Evolutionary conservation across 768 basidiomycete species (phyloP).

Genomic region (Serendipita sp.): DNA sequence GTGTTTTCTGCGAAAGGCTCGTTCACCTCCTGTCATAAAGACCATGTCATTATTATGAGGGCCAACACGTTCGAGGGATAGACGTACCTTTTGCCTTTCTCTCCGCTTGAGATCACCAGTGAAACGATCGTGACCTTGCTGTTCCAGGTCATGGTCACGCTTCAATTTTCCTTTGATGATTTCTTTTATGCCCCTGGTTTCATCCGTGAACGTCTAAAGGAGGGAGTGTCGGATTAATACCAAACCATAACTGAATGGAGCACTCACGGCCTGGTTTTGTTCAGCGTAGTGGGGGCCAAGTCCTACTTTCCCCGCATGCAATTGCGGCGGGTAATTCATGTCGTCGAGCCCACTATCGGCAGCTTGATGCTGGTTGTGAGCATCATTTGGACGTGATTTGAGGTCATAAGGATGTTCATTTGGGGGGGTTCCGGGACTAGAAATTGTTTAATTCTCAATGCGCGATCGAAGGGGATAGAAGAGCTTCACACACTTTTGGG

Average conservation of each 20-base stretch:
- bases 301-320: constrained; percentile 29
- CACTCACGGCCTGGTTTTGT: constrained; percentile 9
- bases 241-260: constrained; percentile 16
- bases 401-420: constrained; percentile 2
- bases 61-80: background rate
- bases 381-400: background rate
- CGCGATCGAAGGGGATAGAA: background rate
- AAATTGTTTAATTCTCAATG: background rate
- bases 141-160: constrained; percentile 22
- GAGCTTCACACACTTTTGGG: background rate
- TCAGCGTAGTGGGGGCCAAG: constrained; percentile 16
- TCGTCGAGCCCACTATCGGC: background rate
- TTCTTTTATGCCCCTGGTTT: constrained; percentile 24
- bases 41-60: too few species aligned
- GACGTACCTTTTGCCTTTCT: constrained; percentile 18
- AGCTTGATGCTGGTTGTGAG: background rate
- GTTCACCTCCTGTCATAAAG: background rate
- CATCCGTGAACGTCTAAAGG: constrained; percentile 21
- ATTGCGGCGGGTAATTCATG: constrained; percentile 23
- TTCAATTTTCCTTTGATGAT: constrained; percentile 26
- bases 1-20: background rate
- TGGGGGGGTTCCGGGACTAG: background rate
- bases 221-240: background rate
- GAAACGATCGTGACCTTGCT: constrained; percentile 25
- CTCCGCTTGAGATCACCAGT: constrained; percentile 27